These are phyloP conservation scores for Thalia dealbata DNA, from an alignment of 176 grass and related monocot species.

Conservation along the genomic window DNA sequence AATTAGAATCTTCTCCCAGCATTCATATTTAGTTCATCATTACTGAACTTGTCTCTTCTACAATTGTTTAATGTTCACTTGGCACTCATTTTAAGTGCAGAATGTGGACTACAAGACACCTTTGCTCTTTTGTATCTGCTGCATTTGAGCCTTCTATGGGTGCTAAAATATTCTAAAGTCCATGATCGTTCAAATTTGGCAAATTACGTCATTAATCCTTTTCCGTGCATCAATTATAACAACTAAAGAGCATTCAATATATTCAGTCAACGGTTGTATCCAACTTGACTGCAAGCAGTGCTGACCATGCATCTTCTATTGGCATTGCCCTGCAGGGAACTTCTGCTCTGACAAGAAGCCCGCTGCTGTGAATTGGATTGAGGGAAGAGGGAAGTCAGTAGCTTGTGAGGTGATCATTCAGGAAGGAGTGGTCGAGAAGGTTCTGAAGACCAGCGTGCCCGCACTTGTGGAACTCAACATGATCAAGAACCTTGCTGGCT, in stretches of 20 bases:
- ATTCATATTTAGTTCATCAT: neutral
- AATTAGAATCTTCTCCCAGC: neutral
- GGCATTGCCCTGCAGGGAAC: neutral
- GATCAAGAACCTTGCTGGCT: conserved; percentile 14
- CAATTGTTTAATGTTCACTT: too few species aligned
- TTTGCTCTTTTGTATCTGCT: too few species aligned
- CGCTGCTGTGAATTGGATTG: conserved; percentile 9
- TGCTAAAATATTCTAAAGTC: too few species aligned
- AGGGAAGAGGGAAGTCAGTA: conserved; percentile 4
- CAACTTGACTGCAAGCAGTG: neutral
- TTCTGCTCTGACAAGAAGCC: conserved; percentile 12
- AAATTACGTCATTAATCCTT: too few species aligned
- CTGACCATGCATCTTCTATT: neutral
- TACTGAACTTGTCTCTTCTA: neutral
- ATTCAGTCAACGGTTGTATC: neutral
- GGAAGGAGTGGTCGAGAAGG: conserved; percentile 3
- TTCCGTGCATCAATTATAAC: too few species aligned
- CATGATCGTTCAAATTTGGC: too few species aligned
- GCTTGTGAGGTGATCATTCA: neutral
- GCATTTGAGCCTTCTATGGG: too few species aligned
- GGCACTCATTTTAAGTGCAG: too few species aligned
- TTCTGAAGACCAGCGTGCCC: neutral
- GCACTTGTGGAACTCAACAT: conserved; percentile 10
- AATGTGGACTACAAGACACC: too few species aligned
- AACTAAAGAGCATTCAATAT: neutral